Evolutionary conservation across 495 filamentous ascomycete genomes (phyloP).

Genomic region (Aspergillus indologenus): DNA sequence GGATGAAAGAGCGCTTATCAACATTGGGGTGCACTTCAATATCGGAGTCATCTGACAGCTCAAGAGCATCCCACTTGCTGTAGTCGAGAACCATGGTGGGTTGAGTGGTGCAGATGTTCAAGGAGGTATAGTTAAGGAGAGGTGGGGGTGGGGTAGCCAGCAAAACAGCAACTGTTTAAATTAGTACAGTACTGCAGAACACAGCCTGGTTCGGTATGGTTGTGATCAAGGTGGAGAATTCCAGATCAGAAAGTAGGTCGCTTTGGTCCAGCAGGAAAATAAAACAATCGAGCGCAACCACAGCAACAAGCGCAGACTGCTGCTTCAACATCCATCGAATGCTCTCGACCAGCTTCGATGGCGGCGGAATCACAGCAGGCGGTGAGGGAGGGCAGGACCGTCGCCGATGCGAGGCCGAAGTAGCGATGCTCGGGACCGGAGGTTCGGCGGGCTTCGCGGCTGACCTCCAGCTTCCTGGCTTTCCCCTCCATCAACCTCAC

Average conservation of each 20-base stretch:
- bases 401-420: conserved; percentile 21
- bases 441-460: conserved; percentile 17
- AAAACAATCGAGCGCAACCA: conserved; percentile 3
- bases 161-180: not conserved
- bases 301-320: not conserved
- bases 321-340: conserved; percentile 22
- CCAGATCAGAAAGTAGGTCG: not conserved
- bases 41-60: conserved; percentile 96
- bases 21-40: conserved; percentile 99
- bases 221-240: not conserved
- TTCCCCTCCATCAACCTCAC: not conserved
- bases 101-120: conserved; percentile 25
- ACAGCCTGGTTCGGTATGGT: not conserved
- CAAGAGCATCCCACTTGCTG: conserved; percentile 94
- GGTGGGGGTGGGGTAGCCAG: conserved; percentile 21
- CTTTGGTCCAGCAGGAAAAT: not conserved
- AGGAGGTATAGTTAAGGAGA: conserved; percentile 15
- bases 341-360: conserved; percentile 41
- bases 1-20: conserved; percentile 97
- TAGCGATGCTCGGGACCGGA: conserved; percentile 10
- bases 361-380: conserved; percentile 19
- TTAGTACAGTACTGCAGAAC: not conserved
- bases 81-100: conserved; percentile 80
- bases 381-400: conserved; percentile 35
- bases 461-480: conserved; percentile 9